Evolutionary conservation across 768 basidiomycete species (phyloP).

Genomic region (Fibroporia radiculosa): DNA sequence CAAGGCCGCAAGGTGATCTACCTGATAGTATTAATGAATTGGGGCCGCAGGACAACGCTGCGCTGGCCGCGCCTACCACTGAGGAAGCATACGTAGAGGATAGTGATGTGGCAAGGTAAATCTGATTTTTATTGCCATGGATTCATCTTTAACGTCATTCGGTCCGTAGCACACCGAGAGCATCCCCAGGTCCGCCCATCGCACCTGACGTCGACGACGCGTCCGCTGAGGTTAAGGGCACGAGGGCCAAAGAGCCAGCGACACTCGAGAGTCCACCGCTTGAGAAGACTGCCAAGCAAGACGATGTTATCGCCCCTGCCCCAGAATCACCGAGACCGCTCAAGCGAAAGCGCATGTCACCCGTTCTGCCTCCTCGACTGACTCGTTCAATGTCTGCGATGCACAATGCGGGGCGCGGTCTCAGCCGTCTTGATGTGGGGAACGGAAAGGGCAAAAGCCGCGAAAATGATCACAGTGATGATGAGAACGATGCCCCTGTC

Average conservation of each 20-base stretch:
- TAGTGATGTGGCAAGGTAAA: no score
- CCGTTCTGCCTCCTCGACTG: slow-evolving; percentile 9
- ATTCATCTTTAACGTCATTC: no score
- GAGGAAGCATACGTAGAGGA: no score
- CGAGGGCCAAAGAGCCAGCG: no score
- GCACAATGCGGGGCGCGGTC: background rate
- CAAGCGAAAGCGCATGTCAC: slow-evolving; percentile 21
- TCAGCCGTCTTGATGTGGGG: background rate
- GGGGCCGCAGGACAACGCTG: no score
- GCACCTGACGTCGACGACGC: no score
- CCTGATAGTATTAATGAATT: no score
- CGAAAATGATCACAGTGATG: slow-evolving; percentile 6
- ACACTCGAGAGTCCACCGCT: no score
- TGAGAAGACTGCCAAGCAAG: background rate
- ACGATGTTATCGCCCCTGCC: background rate
- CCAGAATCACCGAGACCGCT: background rate
- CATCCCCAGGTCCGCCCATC: background rate
- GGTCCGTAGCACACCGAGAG: background rate
- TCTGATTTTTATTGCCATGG: no score
- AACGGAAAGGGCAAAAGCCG: slow-evolving; percentile 29
- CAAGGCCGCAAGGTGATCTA: no score
- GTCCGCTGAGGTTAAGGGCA: no score
- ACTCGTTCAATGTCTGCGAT: slow-evolving; percentile 18
- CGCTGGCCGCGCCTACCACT: no score
- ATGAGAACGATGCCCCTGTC: slow-evolving; percentile 9